A percentile compares a stretch with the other conserved stretches of the same genome.
These are phyloP conservation scores for Williopsis jadinii DNA, from an alignment of 1,139 yeast genomes.

Conservation along the genomic window DNA sequence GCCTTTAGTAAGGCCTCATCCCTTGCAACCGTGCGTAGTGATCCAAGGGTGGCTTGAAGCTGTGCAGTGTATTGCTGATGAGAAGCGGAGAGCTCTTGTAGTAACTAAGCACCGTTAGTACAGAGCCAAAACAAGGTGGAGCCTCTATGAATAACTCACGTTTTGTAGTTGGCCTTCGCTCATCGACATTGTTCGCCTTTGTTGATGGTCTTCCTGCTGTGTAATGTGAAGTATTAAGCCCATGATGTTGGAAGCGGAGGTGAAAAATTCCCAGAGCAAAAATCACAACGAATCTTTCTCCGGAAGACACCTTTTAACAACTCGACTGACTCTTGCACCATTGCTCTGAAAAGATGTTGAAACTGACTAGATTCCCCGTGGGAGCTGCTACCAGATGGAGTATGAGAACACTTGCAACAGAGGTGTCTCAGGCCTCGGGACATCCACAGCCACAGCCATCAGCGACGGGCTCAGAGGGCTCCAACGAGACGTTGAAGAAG, in stretches of 20 bases:
- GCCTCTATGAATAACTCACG: conserved; percentile 2
- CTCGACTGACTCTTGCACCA: too few species aligned
- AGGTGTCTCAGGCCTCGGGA: neutral
- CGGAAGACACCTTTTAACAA: too few species aligned
- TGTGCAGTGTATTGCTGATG: conserved; percentile 1
- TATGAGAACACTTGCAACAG: neutral
- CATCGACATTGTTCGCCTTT: conserved; percentile 5
- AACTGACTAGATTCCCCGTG: too few species aligned
- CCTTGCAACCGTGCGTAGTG: neutral
- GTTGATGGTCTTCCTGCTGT: too few species aligned
- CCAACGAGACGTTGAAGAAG: conserved; percentile 47
- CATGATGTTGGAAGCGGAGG: too few species aligned
- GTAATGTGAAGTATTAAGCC: too few species aligned
- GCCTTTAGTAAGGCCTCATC: conserved; percentile 1
- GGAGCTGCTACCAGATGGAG: too few species aligned
- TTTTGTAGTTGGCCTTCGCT: conserved; percentile 7
- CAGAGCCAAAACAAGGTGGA: neutral
- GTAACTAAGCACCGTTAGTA: conserved; percentile 7
- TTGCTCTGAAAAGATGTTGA: too few species aligned
- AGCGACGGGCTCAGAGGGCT: neutral
- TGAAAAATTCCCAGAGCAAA: too few species aligned
- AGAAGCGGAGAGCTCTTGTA: conserved; percentile 45
- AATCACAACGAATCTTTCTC: too few species aligned
- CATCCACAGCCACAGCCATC: neutral
- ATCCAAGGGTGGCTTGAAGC: neutral